Evolutionary conservation across 2,329 filamentous ascomycete species (phyloP).

Genomic region (Didymosphaeria variabile): DNA sequence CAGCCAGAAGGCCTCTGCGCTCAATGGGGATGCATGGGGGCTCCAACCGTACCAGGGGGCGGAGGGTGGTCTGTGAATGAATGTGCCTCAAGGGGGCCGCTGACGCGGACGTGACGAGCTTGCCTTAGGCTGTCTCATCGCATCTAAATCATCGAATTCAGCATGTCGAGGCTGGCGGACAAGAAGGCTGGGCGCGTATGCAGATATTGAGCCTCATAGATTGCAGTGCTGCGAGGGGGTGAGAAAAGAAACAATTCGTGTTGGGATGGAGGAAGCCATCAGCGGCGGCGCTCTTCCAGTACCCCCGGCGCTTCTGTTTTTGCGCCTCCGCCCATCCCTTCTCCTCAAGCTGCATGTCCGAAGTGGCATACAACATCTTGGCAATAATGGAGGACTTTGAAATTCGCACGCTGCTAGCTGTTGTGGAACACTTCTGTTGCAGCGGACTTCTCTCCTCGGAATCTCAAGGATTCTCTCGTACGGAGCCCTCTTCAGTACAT

Average conservation of each 20-base stretch:
- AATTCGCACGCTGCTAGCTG: neutral
- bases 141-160: constrained; percentile 5
- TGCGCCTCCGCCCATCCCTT: constrained; percentile 10
- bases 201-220: constrained; percentile 20
- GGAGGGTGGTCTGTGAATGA: constrained; percentile 23
- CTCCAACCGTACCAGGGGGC: neutral
- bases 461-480: neutral
- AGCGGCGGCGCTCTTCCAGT: neutral
- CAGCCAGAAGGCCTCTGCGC: constrained; percentile 3
- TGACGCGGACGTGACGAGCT: constrained; percentile 29
- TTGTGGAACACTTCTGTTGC: constrained; percentile 7
- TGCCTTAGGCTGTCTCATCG: constrained; percentile 31
- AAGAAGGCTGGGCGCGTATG: constrained; percentile 24
- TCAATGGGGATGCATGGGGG: constrained; percentile 14
- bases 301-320: constrained; percentile 4
- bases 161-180: constrained; percentile 14
- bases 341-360: constrained; percentile 4
- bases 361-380: constrained; percentile 7
- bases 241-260: constrained; percentile 1
- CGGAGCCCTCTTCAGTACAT: neutral
- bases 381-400: neutral
- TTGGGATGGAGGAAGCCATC: constrained; percentile 12
- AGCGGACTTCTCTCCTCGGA: neutral
- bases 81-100: constrained; percentile 22
- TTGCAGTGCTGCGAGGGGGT: neutral